These are phyloP conservation scores for Trypanosoma avium DNA, from an alignment of 208 protist species.

Conservation along the genomic window DNA sequence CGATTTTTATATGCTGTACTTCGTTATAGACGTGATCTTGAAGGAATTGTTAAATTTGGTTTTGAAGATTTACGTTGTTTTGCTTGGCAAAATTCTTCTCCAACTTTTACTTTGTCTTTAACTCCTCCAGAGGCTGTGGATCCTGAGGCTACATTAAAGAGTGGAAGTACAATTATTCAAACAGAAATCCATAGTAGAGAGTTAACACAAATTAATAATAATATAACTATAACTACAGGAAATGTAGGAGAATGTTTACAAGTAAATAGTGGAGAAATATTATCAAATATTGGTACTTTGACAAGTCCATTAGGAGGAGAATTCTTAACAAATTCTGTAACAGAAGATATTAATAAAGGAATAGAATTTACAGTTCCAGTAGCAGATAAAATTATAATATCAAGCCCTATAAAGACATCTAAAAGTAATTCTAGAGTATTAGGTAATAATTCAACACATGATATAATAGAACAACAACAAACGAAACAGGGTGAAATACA, in stretches of 20 bases:
- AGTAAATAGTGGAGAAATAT: background rate
- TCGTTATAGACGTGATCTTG: constrained; percentile 65
- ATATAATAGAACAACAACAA: background rate
- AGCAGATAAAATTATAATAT: background rate
- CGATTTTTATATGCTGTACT: constrained; percentile 52
- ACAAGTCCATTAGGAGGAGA: background rate
- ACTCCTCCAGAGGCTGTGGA: background rate
- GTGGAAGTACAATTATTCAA: background rate
- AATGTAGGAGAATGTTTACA: too few relatives aligned
- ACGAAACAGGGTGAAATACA: background rate
- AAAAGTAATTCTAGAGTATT: background rate
- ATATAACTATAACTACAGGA: too few relatives aligned
- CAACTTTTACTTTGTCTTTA: background rate
- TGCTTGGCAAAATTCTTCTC: constrained; percentile 7
- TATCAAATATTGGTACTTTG: background rate
- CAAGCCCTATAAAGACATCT: background rate
- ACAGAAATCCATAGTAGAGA: background rate
- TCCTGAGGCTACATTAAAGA: background rate
- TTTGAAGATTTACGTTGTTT: constrained; percentile 47
- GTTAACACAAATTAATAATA: background rate
- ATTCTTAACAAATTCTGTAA: background rate
- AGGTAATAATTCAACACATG: background rate
- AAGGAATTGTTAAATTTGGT: constrained; percentile 63
- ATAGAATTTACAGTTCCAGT: background rate
- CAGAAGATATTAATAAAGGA: background rate